Base-by-base conservation (phyloP, 2,329 filamentous ascomycete genomes). In the Aspergillus niger region DNA sequence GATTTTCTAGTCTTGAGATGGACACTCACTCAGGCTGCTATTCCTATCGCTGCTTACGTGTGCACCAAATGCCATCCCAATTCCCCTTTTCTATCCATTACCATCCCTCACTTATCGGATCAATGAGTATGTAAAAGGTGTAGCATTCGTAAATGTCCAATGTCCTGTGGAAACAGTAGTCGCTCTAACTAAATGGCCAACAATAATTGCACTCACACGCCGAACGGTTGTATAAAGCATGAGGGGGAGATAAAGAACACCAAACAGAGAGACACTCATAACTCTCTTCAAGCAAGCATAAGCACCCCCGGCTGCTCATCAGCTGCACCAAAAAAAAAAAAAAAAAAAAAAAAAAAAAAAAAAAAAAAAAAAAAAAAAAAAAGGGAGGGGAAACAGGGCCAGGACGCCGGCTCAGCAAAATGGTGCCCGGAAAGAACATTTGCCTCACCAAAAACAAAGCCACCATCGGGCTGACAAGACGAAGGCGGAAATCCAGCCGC, bases 381-480 rank as follows among this genome's bases (percentile, higher is more conserved):
- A 36, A 56, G 22, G 26, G 20, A 49, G 28, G 32, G 28, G 20
- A 20, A 50, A 24, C 54, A 57, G 17, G 11, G 28, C 10, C 57
- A 15, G 30, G 56, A 60, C 59, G 49, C 59, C 57, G 57, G 62
- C 59, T 63, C 24, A 41, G 49, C 49, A 50, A 17, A 49, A 50
- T 36, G 5, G 32, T 36, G 13, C 30, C 8, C 4, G 15, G 8
- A 32, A 10, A 20, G 15, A 17, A 49, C 44, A 49, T 49, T 32
- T 44, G 32, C 26, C 8, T 17, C 47, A 10, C 41, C 32, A 36
- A 15, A 32, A 32, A 32, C 36, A 54, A 17, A 48, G 36, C 8
- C 13, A 30, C 22, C 22, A 43, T 5, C 20, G 10, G 24, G n/a
- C 26, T 11, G 10, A 11, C 28, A 17, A 44, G 13, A 43, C 30